phyloP scores from a whole-genome alignment of 2,329 filamentous ascomycete genomes.

The Pseudogymnoascus verrucosus region DNA sequence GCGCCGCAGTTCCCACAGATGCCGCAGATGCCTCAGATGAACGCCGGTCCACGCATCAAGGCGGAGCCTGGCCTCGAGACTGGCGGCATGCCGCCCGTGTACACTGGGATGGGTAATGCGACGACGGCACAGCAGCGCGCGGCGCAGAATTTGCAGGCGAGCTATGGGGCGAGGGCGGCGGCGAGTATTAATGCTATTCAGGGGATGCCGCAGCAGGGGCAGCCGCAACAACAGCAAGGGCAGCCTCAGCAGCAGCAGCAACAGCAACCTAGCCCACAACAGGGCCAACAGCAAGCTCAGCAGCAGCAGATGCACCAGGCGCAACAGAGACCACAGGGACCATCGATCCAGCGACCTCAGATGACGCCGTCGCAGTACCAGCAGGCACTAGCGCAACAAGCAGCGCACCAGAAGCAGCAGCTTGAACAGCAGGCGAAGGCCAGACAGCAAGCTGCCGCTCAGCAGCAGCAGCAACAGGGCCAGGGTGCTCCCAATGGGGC shows the following conservation, averaged over 20 bases:
- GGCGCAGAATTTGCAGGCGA: constrained; percentile 46
- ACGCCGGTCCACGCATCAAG: constrained; percentile 30
- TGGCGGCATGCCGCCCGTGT: not conserved
- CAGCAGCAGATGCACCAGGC: constrained; percentile 19
- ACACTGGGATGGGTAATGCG: constrained; percentile 19
- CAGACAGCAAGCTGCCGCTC: constrained; percentile 15
- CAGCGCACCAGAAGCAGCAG: constrained; percentile 27
- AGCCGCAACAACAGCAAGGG: constrained; percentile 20
- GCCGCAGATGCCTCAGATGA: constrained; percentile 13
- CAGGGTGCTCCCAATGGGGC: constrained; percentile 33
- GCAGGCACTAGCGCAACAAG: constrained; percentile 25
- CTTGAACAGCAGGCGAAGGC: constrained; percentile 20
- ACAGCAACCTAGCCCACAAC: constrained; percentile 20
- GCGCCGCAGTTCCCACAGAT: constrained; percentile 11
- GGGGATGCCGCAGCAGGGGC: constrained; percentile 24
- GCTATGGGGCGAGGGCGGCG: constrained; percentile 56
- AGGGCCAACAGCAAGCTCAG: constrained; percentile 15
- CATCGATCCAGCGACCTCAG: constrained; percentile 13
- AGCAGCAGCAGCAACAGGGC: constrained; percentile 28
- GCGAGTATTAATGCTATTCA: constrained; percentile 58
- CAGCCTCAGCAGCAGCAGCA: constrained; percentile 26
- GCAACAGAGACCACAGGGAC: constrained; percentile 18
- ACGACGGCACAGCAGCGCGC: constrained; percentile 46
- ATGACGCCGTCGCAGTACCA: constrained; percentile 16
- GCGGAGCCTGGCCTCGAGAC: constrained; percentile 36